Evolutionary conservation across 2,329 filamentous ascomycete genomes (phyloP), one percentile per base, ranked within the genome.

Genomic region (Aspergillus sp.): DNA sequence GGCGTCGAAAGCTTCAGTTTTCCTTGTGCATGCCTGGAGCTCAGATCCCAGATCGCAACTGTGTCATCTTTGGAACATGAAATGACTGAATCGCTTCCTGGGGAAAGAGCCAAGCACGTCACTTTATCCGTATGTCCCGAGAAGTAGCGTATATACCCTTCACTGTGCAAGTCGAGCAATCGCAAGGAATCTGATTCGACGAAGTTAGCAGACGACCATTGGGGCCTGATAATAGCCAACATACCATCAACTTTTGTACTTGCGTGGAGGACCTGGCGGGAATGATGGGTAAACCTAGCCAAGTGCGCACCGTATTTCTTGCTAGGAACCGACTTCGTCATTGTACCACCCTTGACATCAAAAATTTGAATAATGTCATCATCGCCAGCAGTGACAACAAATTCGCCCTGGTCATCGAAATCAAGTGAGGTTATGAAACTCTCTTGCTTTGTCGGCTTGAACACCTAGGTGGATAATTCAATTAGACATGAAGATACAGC

Each of bases 261-360:
- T 52, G 95, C 93, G 70, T 98, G 97, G 59, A 99, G 87, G 70
- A 99, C 91, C 72, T 91, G 93, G 21, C 91, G 91, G 64, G 88
- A 88, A 60, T 93, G 90, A 72, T 98, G 95, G 1, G 93, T 96
- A 75, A 98, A 99, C 66, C 91, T 90, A 39, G 95, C 95, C 56
- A 97, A 84, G 72, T 96, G 95, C 17, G 91, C 92, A 59, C 95
- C 95, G 69, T 99, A 99, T 73, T 99, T 99, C 72, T 98, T 96
- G 77, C 90, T 96, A 52, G 96, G 87, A 47, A 97, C 83, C 59
- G 88, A 89, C 78, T 98, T 98, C 47, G 91, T 90, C 66, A 92
- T 88, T 60, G 90, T 90, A 4, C 95, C 95, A 64, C 96, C 92
- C 68, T 90, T 90, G 62, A 96, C 89, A 68, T 95, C 96, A 79